phyloP scores from a whole-genome alignment of 345 rosid genomes.

The Linum trigynum region DNA sequence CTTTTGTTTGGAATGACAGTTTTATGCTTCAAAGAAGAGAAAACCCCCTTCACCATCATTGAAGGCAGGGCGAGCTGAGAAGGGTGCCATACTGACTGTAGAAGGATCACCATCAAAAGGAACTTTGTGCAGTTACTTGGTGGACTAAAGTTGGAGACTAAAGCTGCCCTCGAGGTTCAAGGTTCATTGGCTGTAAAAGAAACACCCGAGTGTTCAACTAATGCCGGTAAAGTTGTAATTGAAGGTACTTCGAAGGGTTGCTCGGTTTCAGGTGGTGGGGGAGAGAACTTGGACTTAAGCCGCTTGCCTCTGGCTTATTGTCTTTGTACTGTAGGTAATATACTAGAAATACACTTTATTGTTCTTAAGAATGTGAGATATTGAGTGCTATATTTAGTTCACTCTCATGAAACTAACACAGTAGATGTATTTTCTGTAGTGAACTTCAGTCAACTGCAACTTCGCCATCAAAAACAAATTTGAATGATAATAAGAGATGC shows the following conservation, averaged over 20 bases:
- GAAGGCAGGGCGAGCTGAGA: slow-evolving; percentile 44
- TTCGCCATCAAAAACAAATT: slow-evolving; percentile 33
- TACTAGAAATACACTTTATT: not conserved
- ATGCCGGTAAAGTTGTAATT: slow-evolving; percentile 25
- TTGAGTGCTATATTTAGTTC: slow-evolving; percentile 4
- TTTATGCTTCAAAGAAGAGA: slow-evolving; percentile 69
- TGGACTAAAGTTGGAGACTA: slow-evolving; percentile 30
- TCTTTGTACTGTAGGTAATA: slow-evolving; percentile 86
- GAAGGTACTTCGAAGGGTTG: slow-evolving; percentile 20
- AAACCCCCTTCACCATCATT: slow-evolving; percentile 53
- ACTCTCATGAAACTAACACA: slow-evolving; percentile 3
- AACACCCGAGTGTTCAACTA: slow-evolving; percentile 25
- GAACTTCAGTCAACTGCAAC: slow-evolving; percentile 44
- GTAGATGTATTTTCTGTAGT: slow-evolving; percentile 28
- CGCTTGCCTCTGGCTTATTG: slow-evolving; percentile 72
- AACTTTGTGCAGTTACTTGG: slow-evolving; percentile 55
- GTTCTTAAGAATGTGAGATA: not conserved
- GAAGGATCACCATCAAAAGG: slow-evolving; percentile 69
- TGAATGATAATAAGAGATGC: slow-evolving; percentile 45
- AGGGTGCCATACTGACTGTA: slow-evolving; percentile 33
- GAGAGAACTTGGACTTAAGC: slow-evolving; percentile 40
- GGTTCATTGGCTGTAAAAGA: slow-evolving; percentile 26
- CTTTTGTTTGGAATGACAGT: slow-evolving; percentile 32
- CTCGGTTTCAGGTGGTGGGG: slow-evolving; percentile 20
- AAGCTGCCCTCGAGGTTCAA: slow-evolving; percentile 12